A percentile compares a stretch with the other conserved stretches of the same genome.
Conservation (phyloP, 345 rosid genomes). For the Salix caprea region DNA sequence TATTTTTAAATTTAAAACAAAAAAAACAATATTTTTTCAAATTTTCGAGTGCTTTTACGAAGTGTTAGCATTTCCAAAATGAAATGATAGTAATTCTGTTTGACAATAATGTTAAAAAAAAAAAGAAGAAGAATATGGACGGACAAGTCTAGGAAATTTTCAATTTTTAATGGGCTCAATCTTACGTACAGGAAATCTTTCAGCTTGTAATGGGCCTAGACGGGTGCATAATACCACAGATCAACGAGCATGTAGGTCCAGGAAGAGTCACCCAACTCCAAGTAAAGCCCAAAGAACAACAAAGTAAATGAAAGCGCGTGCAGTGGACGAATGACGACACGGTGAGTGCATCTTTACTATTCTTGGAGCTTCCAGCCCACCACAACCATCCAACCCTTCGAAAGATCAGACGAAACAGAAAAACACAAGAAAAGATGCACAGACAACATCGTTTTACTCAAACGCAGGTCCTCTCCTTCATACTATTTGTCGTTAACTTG, state of each 20-base stretch:
- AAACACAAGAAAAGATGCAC: background rate
- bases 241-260: background rate
- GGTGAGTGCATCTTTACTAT: background rate
- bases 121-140: too few relatives aligned
- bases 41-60: too few relatives aligned
- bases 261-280: background rate
- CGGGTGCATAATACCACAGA: background rate
- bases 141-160: too few relatives aligned
- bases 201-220: background rate
- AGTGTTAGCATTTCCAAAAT: too few relatives aligned
- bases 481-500: background rate
- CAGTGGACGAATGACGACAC: too few relatives aligned
- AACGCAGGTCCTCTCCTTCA: slow-evolving; percentile 15
- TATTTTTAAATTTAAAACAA: too few relatives aligned
- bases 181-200: background rate
- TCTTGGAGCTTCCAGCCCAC: background rate
- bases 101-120: too few relatives aligned
- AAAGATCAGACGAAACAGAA: background rate
- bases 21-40: too few relatives aligned
- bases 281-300: background rate
- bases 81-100: too few relatives aligned
- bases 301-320: background rate
- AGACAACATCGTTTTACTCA: background rate
- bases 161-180: background rate
- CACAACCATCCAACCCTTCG: background rate